Conservation (phyloP, 2,329 filamentous ascomycete species). For the Pseudopithomyces maydicus region DNA sequence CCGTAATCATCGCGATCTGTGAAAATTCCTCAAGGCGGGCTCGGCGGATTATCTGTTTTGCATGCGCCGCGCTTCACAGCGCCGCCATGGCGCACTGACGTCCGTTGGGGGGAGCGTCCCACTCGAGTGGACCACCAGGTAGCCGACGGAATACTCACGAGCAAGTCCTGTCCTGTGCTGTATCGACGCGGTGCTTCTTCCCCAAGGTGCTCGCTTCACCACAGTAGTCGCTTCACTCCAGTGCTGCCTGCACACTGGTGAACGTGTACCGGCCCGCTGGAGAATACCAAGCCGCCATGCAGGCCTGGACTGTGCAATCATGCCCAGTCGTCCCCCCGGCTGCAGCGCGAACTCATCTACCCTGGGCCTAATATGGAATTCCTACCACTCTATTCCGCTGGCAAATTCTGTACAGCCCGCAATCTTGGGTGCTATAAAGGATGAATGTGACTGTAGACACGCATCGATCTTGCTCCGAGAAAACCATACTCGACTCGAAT, state of each 20-base stretch:
- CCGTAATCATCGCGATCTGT: neutral
- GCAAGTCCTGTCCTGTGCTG: too few relatives aligned
- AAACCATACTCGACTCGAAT: too few relatives aligned
- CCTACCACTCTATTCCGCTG: too few relatives aligned
- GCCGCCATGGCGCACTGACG: neutral
- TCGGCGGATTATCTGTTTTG: neutral
- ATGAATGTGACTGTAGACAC: too few relatives aligned
- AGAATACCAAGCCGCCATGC: neutral
- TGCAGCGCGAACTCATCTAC: neutral
- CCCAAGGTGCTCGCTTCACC: too few relatives aligned
- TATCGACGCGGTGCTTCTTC: too few relatives aligned
- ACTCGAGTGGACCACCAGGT: too few relatives aligned
- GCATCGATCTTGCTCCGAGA: too few relatives aligned
- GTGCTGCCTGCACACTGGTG: neutral
- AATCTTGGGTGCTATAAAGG: too few relatives aligned
- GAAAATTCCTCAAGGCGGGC: neutral
- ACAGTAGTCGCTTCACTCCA: neutral
- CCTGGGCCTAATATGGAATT: neutral
- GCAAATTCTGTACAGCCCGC: neutral
- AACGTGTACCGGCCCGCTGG: neutral
- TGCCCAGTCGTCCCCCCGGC: neutral
- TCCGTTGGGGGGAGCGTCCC: neutral
- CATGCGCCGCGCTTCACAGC: neutral
- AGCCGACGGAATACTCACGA: too few relatives aligned
- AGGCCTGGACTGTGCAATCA: conserved; percentile 6